These are phyloP conservation scores for Uromyces viciae-fabae DNA, from an alignment of 1,284 basidiomycete genomes.

Conservation along the genomic window DNA sequence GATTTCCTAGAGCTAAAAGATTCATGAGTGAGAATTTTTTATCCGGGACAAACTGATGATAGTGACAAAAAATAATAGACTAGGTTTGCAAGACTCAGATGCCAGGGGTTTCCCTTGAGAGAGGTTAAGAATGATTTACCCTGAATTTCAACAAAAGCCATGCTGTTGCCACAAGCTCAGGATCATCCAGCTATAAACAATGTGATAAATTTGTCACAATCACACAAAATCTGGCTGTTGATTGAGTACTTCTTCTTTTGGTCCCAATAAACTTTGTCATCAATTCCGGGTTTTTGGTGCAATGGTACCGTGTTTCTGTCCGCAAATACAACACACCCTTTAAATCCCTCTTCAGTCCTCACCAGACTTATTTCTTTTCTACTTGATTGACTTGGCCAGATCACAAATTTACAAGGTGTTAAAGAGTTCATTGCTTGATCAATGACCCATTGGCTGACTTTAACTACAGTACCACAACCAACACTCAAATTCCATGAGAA, in stretches of 20 bases:
- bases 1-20: too few species aligned
- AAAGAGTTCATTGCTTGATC: background rate
- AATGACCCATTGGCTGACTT: background rate
- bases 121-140: too few species aligned
- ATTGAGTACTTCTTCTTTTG: conserved; percentile 5
- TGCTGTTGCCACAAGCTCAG: background rate
- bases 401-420: background rate
- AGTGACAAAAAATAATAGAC: too few species aligned
- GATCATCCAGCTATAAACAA: background rate
- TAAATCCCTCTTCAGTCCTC: background rate
- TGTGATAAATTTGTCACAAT: background rate
- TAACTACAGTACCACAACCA: background rate
- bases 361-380: background rate
- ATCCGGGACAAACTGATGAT: too few species aligned
- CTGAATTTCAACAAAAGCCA: background rate
- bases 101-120: too few species aligned
- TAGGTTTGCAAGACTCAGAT: too few species aligned
- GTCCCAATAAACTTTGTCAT: background rate
- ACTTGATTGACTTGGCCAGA: background rate
- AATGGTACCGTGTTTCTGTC: background rate
- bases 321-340: background rate
- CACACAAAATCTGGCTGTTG: background rate
- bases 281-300: background rate
- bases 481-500: background rate
- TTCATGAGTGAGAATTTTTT: too few species aligned